Evolutionary conservation across 129 eudicot species (phyloP).

Genomic region (Mikania micrantha): DNA sequence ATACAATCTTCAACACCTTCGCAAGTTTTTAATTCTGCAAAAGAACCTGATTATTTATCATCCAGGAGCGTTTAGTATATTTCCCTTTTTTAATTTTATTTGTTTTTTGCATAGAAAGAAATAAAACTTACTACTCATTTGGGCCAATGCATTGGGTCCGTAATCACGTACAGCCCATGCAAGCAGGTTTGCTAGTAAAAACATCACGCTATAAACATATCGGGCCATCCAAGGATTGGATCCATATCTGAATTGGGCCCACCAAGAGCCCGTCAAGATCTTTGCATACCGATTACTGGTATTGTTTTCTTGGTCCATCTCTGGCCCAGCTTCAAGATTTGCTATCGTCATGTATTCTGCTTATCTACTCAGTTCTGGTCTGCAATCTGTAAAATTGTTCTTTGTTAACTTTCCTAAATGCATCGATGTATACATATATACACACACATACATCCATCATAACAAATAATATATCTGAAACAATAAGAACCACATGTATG

Average conservation of each 20-base stretch:
- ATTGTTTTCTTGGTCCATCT: slow-evolving; percentile 25
- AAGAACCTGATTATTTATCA: not conserved
- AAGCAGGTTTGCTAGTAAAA: slow-evolving; percentile 59
- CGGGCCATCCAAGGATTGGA: slow-evolving; percentile 94
- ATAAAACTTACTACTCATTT: slow-evolving; percentile 52
- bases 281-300: slow-evolving; percentile 34
- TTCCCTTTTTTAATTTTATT: no score
- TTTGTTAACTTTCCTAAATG: slow-evolving; percentile 5
- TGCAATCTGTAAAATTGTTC: slow-evolving; percentile 19
- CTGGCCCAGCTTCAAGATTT: slow-evolving; percentile 17
- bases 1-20: slow-evolving; percentile 53
- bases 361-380: slow-evolving; percentile 31
- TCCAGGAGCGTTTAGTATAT: no score
- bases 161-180: slow-evolving; percentile 87
- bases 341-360: not conserved
- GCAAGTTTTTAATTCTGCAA: slow-evolving; percentile 58
- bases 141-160: slow-evolving; percentile 39
- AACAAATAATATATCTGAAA: no score
- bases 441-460: no score
- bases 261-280: slow-evolving; percentile 60
- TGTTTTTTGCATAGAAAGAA: no score
- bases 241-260: slow-evolving; percentile 58
- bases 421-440: no score
- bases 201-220: slow-evolving; percentile 67
- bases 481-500: no score